Percentiles rank a stretch among this genome's conserved stretches.
These are phyloP conservation scores for Condylostoma magnum DNA, from an alignment of 169 alveolate species.

Conservation along the genomic window DNA sequence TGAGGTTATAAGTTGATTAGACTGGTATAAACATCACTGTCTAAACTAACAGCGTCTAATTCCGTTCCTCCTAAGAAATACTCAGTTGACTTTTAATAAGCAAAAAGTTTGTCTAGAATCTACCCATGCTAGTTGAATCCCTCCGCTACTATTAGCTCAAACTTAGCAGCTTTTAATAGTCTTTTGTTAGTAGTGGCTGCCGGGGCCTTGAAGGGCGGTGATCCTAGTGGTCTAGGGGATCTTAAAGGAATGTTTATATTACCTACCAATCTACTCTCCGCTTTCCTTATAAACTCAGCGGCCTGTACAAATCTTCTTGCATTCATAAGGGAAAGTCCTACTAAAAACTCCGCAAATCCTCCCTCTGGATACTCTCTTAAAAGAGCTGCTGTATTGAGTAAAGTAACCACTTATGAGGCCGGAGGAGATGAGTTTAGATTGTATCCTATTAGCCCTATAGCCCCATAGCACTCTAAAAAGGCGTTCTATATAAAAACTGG, in stretches of 20 bases:
- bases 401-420: conserved; percentile 24
- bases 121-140: conserved; percentile 35
- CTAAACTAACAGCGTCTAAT: background rate
- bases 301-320: conserved; percentile 55
- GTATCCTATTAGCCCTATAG: conserved; percentile 13
- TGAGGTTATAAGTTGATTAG: conserved; percentile 44
- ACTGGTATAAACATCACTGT: conserved; percentile 26
- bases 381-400: conserved; percentile 17
- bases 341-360: conserved; percentile 30
- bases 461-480: background rate
- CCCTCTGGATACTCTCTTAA: conserved; percentile 22
- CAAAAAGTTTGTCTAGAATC: conserved; percentile 21
- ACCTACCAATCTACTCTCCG: conserved; percentile 26
- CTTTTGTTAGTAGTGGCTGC: conserved; percentile 23
- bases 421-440: conserved; percentile 12
- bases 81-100: conserved; percentile 27
- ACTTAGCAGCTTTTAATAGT: conserved; percentile 24
- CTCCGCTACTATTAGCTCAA: conserved; percentile 33
- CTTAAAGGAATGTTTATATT: conserved; percentile 22
- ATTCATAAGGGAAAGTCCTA: conserved; percentile 37
- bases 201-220: background rate
- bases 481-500: background rate
- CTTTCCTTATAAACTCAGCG: conserved; percentile 42
- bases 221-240: background rate
- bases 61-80: conserved; percentile 16